Conservation (phyloP, 163 green algal species). For the Prototheca cutis region DNA sequence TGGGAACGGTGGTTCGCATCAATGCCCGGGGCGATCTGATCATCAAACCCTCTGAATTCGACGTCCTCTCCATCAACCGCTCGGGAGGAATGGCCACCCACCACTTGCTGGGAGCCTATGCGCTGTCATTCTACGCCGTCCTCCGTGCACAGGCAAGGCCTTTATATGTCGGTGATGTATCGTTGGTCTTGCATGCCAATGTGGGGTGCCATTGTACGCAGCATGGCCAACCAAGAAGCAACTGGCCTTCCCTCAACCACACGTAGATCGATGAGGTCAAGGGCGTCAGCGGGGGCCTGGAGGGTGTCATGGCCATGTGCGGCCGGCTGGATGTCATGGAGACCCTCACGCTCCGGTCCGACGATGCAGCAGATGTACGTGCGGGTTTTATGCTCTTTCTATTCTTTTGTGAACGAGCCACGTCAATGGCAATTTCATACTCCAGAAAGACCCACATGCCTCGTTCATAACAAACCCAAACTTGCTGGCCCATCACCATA, state of each 20-base stretch:
- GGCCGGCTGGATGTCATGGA: background rate
- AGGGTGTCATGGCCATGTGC: background rate
- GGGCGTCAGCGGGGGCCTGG: background rate
- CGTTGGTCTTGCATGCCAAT: too few relatives aligned
- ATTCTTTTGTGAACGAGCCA: too few relatives aligned
- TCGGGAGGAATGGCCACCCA: background rate
- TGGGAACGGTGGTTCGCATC: background rate
- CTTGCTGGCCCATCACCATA: too few relatives aligned
- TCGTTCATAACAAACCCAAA: too few relatives aligned
- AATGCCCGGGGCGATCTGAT: conserved; percentile 3
- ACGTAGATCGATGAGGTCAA: conserved; percentile 1
- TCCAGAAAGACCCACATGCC: too few relatives aligned
- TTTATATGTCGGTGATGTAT: too few relatives aligned
- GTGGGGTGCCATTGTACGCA: too few relatives aligned
- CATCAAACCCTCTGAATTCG: background rate
- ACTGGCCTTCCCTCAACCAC: too few relatives aligned
- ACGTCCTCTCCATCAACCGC: background rate
- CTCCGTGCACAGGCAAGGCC: background rate
- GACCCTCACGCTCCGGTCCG: conserved; percentile 1
- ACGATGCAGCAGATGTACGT: too few relatives aligned
- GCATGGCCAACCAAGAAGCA: too few relatives aligned
- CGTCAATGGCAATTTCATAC: too few relatives aligned
- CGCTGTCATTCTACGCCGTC: conserved; percentile 1
- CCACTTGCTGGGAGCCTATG: background rate
- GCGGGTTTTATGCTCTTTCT: too few relatives aligned